Conservation (phyloP, 495 filamentous ascomycete species). For the Aspergillus carlsbadensis region DNA sequence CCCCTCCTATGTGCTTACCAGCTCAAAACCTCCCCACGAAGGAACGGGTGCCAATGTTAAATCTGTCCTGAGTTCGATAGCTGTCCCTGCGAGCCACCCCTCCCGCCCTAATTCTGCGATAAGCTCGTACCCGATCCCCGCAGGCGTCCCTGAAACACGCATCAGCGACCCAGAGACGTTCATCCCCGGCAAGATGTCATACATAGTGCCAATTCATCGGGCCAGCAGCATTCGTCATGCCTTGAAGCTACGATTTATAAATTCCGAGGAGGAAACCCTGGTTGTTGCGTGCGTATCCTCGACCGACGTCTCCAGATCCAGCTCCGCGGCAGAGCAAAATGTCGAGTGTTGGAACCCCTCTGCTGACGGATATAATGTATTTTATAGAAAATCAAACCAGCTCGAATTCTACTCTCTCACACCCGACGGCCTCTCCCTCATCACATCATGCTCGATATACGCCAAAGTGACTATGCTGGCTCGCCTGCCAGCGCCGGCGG, state of each 20-base stretch:
- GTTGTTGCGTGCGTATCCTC: slow-evolving; percentile 72
- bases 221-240: slow-evolving; percentile 89
- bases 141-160: background rate
- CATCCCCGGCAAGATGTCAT: slow-evolving; percentile 66
- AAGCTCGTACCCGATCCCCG: slow-evolving; percentile 11
- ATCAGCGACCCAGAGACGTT: background rate
- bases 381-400: slow-evolving; percentile 78
- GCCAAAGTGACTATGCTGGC: slow-evolving; percentile 85
- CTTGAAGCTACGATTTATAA: slow-evolving; percentile 72
- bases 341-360: background rate
- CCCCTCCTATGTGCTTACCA: background rate
- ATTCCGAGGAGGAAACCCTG: slow-evolving; percentile 71
- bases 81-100: background rate
- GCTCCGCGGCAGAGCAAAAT: background rate
- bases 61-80: slow-evolving; percentile 1
- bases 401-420: slow-evolving; percentile 76
- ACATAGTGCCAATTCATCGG: slow-evolving; percentile 89
- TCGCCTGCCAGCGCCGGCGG: slow-evolving; percentile 67
- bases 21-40: background rate
- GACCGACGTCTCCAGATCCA: background rate
- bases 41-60: background rate
- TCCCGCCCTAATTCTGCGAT: background rate
- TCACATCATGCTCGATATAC: slow-evolving; percentile 66
- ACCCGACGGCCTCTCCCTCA: slow-evolving; percentile 58
- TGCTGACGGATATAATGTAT: slow-evolving; percentile 10